These are phyloP conservation scores for Lentinus tigrinus DNA, from an alignment of 768 basidiomycete species.

Conservation along the genomic window DNA sequence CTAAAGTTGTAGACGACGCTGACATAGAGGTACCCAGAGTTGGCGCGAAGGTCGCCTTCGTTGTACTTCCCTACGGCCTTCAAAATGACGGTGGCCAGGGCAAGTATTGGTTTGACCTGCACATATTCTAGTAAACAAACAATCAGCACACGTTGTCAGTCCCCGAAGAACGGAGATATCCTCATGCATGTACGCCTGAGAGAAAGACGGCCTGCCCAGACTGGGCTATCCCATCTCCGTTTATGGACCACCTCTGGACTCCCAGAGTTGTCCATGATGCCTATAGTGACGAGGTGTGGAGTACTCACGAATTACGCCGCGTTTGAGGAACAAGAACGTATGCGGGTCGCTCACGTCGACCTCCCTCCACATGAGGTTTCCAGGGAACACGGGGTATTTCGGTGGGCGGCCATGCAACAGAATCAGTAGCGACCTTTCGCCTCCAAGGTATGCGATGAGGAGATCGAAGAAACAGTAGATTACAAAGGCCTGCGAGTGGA, in stretches of 20 bases:
- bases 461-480: conserved; percentile 92
- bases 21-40: conserved; percentile 90
- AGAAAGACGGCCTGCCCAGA: too few relatives aligned
- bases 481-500: conserved; percentile 70
- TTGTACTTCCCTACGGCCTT: conserved; percentile 86
- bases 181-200: too few relatives aligned
- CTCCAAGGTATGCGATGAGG: conserved; percentile 82
- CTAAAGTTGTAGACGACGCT: conserved; percentile 82
- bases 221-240: neutral
- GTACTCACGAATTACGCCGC: conserved; percentile 86
- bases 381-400: conserved; percentile 83
- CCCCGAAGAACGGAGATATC: too few relatives aligned
- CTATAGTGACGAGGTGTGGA: neutral
- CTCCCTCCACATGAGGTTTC: conserved; percentile 78
- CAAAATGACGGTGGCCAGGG: conserved; percentile 77
- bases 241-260: too few relatives aligned
- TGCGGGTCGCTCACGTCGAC: conserved; percentile 95
- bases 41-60: conserved; percentile 82
- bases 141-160: neutral
- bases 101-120: conserved; percentile 90
- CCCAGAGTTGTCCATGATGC: neutral
- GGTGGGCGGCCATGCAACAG: conserved; percentile 89
- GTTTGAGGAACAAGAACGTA: conserved; percentile 89
- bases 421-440: conserved; percentile 90
- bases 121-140: conserved; percentile 75